Evolutionary conservation across 106 monocot species (phyloP).

Genomic region (Dioscorea alata): DNA sequence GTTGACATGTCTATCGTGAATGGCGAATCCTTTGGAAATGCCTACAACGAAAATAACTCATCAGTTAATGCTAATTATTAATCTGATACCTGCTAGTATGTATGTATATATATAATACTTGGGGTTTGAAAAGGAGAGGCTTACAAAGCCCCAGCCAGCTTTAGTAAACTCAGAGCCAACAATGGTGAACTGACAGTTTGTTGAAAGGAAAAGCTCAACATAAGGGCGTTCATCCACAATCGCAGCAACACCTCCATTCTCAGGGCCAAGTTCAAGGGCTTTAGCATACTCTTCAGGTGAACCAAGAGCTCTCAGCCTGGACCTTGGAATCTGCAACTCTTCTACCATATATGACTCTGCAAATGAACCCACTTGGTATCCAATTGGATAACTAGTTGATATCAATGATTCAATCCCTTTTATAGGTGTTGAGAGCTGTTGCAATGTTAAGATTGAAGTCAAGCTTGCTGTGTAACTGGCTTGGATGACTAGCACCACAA

Average conservation of each 20-base stretch:
- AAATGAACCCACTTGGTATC: slow-evolving; percentile 9
- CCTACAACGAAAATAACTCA: slow-evolving; percentile 7
- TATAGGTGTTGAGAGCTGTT: slow-evolving; percentile 6
- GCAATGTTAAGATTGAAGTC: slow-evolving; percentile 26
- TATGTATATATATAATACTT: too few species aligned
- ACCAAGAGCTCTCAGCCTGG: slow-evolving; percentile 2
- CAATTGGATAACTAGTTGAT: slow-evolving; percentile 4
- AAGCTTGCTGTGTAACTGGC: slow-evolving; percentile 23
- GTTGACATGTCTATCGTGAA: slow-evolving; percentile 34
- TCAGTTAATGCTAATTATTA: not conserved
- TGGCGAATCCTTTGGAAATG: slow-evolving; percentile 31
- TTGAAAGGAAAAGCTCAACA: slow-evolving; percentile 22
- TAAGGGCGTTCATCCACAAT: slow-evolving; percentile 18
- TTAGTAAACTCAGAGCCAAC: slow-evolving; percentile 27
- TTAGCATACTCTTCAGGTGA: slow-evolving; percentile 1
- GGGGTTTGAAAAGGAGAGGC: slow-evolving; percentile 3
- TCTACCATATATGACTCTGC: slow-evolving; percentile 5
- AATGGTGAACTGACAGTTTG: slow-evolving; percentile 16
- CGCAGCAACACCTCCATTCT: slow-evolving; percentile 18
- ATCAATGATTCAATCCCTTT: slow-evolving; percentile 15
- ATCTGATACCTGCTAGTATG: too few species aligned
- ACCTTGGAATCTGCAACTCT: slow-evolving; percentile 5
- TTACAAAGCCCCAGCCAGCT: slow-evolving; percentile 45
- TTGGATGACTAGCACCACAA: slow-evolving; percentile 15
- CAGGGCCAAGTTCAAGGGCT: slow-evolving; percentile 14